Conservation (phyloP, 176 grass and related monocot species). For the Thinopyrum elongatum region DNA sequence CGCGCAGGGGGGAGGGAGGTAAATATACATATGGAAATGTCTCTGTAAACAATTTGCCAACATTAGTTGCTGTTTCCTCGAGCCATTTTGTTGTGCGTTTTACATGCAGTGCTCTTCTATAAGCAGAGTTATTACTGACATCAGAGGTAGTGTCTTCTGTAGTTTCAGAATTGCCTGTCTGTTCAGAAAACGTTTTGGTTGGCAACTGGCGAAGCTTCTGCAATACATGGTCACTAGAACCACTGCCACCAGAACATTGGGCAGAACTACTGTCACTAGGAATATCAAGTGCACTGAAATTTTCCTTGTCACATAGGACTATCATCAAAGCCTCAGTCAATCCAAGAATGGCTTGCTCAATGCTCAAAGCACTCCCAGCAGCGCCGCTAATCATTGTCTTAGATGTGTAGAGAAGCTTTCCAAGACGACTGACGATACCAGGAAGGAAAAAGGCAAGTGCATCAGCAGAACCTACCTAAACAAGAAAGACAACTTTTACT, state of each 20-base stretch:
- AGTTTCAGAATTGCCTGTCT: conserved; percentile 31
- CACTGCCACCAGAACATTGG: not conserved
- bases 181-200: conserved; percentile 24
- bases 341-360: conserved; percentile 81
- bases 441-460: conserved; percentile 91
- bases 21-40: conserved; percentile 77
- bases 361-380: conserved; percentile 69
- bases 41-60: conserved; percentile 79
- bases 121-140: conserved; percentile 30
- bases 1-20: not conserved
- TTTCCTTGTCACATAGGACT: conserved; percentile 84
- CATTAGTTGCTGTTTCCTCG: conserved; percentile 69
- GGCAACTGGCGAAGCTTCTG: conserved; percentile 80
- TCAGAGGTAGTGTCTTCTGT: not conserved
- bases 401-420: conserved; percentile 75
- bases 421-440: conserved; percentile 84
- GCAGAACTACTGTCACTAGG: conserved; percentile 19
- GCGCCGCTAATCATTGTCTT: conserved; percentile 74
- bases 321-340: conserved; percentile 80
- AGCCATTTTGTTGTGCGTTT: conserved; percentile 81
- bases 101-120: conserved; percentile 50
- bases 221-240: conserved; percentile 72
- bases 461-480: conserved; percentile 91
- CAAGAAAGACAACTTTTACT: conserved; percentile 28
- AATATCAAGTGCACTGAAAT: conserved; percentile 37